Evolutionary conservation across 73 alveolate species (phyloP), one percentile per base, ranked within the genome.

Genomic region (Effrenium voratum): DNA sequence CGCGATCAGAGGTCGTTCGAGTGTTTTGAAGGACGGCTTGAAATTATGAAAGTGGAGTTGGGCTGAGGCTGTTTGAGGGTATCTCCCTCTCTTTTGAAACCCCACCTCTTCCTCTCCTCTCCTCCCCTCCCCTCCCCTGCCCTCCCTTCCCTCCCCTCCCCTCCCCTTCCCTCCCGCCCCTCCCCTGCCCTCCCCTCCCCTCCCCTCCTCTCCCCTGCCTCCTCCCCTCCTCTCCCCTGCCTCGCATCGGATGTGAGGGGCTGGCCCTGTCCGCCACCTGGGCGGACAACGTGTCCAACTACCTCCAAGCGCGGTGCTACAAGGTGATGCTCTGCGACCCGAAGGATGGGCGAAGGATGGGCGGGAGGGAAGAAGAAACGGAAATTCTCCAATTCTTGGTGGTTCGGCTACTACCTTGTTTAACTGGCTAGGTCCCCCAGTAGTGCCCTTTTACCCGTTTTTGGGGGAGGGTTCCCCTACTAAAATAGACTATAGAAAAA

Each of bases 321-420:
- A 99, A 99, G 95, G 99, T 99, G 44, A 79, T 99, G 76, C 99
- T 99, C n/a, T 91, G 98, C 55, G 99, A 99, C 57, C 99, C 99
- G 24, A 95, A 91, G 88, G 99, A 99, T 76, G 75, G 66, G n/a
- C 32, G n/a, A n/a, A n/a, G n/a, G n/a, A n/a, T n/a, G n/a, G n/a
- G n/a, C n/a, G n/a, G n/a, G n/a, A n/a, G n/a, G n/a, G n/a, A n/a
- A n/a, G n/a, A n/a, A n/a, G n/a, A n/a, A n/a, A n/a, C n/a, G n/a
- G n/a, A n/a, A n/a, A n/a, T n/a, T n/a, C n/a, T n/a, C n/a, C n/a
- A n/a, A n/a, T n/a, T n/a, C n/a, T n/a, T n/a, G n/a, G n/a, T n/a
- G n/a, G n/a, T n/a, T n/a, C n/a, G n/a, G n/a, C n/a, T n/a, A n/a
- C n/a, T n/a, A n/a, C n/a, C n/a, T n/a, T n/a, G n/a, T n/a, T n/a